Evolutionary conservation across 768 basidiomycete genomes (phyloP).

Genomic region (Naganishia vishniacii): DNA sequence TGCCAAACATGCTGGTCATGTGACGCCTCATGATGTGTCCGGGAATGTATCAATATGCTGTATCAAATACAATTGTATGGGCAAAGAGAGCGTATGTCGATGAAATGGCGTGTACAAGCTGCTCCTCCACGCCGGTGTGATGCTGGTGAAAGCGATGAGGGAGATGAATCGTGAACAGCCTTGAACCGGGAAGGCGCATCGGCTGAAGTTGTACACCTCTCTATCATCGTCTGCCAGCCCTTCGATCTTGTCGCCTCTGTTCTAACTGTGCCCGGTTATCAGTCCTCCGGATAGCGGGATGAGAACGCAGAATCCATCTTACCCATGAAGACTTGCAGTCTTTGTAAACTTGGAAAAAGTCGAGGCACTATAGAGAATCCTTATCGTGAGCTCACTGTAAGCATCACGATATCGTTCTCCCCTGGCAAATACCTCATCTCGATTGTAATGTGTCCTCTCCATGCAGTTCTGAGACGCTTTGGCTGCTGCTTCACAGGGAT

Average conservation of each 20-base stretch:
- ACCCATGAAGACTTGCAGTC: constrained; percentile 49
- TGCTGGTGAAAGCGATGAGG: no score
- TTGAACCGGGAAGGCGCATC: no score
- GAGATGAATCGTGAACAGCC: no score
- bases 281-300: background rate
- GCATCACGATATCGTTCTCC: background rate
- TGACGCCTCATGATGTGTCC: background rate
- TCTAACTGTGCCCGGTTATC: constrained; percentile 29
- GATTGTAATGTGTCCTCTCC: constrained; percentile 45
- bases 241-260: constrained; percentile 40
- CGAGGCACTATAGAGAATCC: constrained; percentile 27
- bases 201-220: background rate
- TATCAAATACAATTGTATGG: background rate
- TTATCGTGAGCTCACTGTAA: background rate
- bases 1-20: constrained; percentile 7
- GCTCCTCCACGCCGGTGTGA: no score
- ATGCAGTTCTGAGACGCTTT: constrained; percentile 46
- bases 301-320: constrained; percentile 15
- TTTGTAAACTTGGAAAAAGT: constrained; percentile 37
- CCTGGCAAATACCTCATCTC: constrained; percentile 39
- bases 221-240: constrained; percentile 19
- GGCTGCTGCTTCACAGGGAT: constrained; percentile 45
- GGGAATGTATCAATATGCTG: background rate
- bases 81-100: no score
- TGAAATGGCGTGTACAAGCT: no score